These are phyloP conservation scores for Cucurbita moschata DNA, from an alignment of 306 rosid species.

Conservation along the genomic window DNA sequence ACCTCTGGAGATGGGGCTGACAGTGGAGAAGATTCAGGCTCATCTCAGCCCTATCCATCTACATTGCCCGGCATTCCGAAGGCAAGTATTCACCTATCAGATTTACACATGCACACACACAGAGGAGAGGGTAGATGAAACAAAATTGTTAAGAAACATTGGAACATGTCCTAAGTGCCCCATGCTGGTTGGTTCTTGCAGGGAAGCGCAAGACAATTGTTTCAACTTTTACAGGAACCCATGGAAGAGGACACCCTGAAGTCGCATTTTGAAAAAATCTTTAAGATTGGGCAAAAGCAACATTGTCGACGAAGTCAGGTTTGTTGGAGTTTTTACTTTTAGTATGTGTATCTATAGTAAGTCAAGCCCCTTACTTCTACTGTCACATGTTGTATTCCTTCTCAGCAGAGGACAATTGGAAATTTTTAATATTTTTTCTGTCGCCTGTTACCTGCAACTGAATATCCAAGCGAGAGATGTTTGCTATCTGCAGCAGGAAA, in stretches of 20 bases:
- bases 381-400: too few species aligned
- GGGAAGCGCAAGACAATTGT: slow-evolving; percentile 99
- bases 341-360: neutral
- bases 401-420: too few species aligned
- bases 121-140: neutral
- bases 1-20: slow-evolving; percentile 90
- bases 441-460: too few species aligned
- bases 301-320: slow-evolving; percentile 76
- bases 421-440: too few species aligned
- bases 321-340: slow-evolving; percentile 10
- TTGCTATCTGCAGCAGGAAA: too few species aligned
- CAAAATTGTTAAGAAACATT: neutral
- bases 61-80: slow-evolving; percentile 96
- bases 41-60: slow-evolving; percentile 95
- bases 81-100: slow-evolving; percentile 35
- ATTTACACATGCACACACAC: neutral
- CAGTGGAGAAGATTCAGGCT: slow-evolving; percentile 98
- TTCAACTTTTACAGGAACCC: slow-evolving; percentile 92
- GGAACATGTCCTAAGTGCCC: neutral
- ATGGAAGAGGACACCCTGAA: slow-evolving; percentile 90
- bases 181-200: slow-evolving; percentile 22
- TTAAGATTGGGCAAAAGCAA: slow-evolving; percentile 80
- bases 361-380: too few species aligned
- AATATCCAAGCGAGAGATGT: too few species aligned
- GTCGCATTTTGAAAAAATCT: slow-evolving; percentile 87